Conservation (phyloP, 345 rosid species). For the Brassica nigra region DNA sequence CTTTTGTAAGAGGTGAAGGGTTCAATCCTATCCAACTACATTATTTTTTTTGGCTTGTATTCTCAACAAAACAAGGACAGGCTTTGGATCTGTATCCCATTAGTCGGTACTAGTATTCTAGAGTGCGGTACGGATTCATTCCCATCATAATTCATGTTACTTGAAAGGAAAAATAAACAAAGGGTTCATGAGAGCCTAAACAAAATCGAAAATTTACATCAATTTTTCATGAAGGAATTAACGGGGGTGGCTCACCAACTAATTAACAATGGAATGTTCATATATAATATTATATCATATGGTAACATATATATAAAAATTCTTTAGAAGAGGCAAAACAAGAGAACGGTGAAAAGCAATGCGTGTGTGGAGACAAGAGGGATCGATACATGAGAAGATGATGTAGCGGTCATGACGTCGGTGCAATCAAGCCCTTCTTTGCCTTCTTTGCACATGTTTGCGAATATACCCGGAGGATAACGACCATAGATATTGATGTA, state of each 20-base stretch:
- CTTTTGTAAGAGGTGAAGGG: too few species aligned
- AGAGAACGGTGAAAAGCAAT: slow-evolving; percentile 7
- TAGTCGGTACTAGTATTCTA: background rate
- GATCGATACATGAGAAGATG: slow-evolving; percentile 36
- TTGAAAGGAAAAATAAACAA: background rate
- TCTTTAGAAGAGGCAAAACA: slow-evolving; percentile 12
- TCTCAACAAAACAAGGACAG: too few species aligned
- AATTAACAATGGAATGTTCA: background rate
- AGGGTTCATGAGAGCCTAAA: background rate
- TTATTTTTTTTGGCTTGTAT: too few species aligned
- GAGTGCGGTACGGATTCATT: background rate
- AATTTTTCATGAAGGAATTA: background rate
- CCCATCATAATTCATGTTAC: background rate
- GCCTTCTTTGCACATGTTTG: slow-evolving; percentile 62
- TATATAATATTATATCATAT: background rate
- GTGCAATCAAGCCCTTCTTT: slow-evolving; percentile 64
- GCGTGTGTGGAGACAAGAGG: slow-evolving; percentile 6
- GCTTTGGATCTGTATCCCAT: background rate
- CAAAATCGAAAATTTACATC: background rate
- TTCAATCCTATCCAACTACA: too few species aligned
- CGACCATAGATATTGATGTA: slow-evolving; percentile 78
- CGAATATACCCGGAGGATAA: slow-evolving; percentile 81
- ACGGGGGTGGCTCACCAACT: background rate
- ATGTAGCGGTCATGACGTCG: background rate
- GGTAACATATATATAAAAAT: background rate